Base-by-base conservation (phyloP, 2,329 filamentous ascomycete genomes). In the Massarina eburnea region DNA sequence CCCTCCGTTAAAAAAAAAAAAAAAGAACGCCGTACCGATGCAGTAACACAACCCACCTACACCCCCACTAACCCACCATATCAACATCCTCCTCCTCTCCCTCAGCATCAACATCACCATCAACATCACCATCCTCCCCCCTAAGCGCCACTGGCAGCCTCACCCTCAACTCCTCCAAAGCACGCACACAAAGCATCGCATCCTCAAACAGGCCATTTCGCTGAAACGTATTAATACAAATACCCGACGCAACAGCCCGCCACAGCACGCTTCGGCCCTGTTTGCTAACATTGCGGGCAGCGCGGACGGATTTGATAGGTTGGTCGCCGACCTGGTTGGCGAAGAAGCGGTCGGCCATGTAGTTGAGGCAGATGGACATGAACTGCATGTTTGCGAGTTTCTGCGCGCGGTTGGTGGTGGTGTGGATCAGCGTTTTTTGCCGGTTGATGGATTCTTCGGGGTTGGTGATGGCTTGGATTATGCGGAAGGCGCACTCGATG, bases 341-440 rank as follows among this genome's bases (percentile, higher is more conserved):
- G 68, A 91, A 96, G 61, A 96, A 87, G 41, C 84, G 82, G 61
- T 81, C 84, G 41, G 88, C 86, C 87, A 96, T 95, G 54, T 94
- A 85, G 56, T 85, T 91, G 48, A 96, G 81, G 5, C 87, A 85
- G 53, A 96, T 87, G 38, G 85, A 85, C n/a, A 91, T 80, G 43
- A 91, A 86, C 54, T 95, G 88, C 22, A 82, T 82, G 65, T 96
- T 96, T 43, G 78, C 77, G 8, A 86, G 84, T 7, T 76, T 75
- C 53, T 96, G 79, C 2, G 90, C 87, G 30, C 79, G 48, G 24
- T 57, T 52, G 3, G 52, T 58, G 2, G 58, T 55, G 6, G 48
- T 77, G 49, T 89, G 84, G 43, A 96, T 85, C 60, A 86, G 83
- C 32, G 85, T 81, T 70, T 96, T 96, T 45, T 88, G 85, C 51